Evolutionary conservation across 2,329 filamentous ascomycete species (phyloP), one percentile per base, ranked within the genome.

Genomic region (Colletotrichum chrysophilum): DNA sequence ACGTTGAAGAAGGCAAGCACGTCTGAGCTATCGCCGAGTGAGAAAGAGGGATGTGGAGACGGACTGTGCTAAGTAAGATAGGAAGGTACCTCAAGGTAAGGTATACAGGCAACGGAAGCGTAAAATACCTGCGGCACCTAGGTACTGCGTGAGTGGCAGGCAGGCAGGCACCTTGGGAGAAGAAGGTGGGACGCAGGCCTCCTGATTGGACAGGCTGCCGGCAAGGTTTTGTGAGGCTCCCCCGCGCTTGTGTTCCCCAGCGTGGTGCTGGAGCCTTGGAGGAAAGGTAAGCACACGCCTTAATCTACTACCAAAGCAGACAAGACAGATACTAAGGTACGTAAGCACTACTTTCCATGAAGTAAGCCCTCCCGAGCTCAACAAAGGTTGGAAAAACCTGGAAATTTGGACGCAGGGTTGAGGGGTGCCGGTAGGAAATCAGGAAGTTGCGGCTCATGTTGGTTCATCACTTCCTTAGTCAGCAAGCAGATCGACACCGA

Each of bases 171-270:
- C 43, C 43, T 52, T 52, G 13, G 21, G 71, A 30, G 69, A 43
- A 30, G 69, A 34, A 72, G 64, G 74, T 76, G 74, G 74, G 71
- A 75, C 65, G 48, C 16, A 12, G 32, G 28, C 18, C 5, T 30
- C 26, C 14, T 76, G 60, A 75, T 76, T 76, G 74, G 74, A 60
- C 60, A 32, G 16, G 21, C 16, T 65, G 21, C 24, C 18, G 26
- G 30, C 30, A 62, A 36, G 36, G 32, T 34, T 69, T 52, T 73
- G 16, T 32, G 10, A 65, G 66, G 60, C 65, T 71, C 43, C 26
- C 61, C 61, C 28, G 60, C 28, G 61, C 61, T 64, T 24, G n/a
- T 14, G 13, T 14, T 30, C 34, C n/a, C 32, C 32, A n/a, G 60
- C 21, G 36, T 38, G 36, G 36, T 38, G 36, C 36, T 38, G 16